Evolutionary conservation across 768 basidiomycete species (phyloP).

Genomic region (Naematelia aurantialba): DNA sequence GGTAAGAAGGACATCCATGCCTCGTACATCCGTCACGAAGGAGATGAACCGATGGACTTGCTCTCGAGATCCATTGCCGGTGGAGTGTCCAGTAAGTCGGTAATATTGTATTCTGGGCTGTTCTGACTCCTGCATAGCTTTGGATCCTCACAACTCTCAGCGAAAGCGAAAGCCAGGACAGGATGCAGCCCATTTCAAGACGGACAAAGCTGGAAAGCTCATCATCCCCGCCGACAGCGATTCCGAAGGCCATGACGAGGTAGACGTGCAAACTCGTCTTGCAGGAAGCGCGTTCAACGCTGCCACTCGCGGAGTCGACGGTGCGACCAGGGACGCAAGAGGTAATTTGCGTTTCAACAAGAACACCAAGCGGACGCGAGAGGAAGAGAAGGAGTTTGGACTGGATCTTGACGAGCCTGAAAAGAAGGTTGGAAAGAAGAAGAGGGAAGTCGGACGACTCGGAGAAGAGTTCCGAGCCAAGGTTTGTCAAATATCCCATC

Average conservation of each 20-base stretch:
- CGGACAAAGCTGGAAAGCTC: conserved; percentile 58
- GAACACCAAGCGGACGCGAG: conserved; percentile 86
- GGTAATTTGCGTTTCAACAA: conserved; percentile 94
- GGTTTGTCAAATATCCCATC: conserved; percentile 56
- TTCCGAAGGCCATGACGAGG: conserved; percentile 54
- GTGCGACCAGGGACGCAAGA: conserved; percentile 75
- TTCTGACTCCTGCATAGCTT: conserved; percentile 5
- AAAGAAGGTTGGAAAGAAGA: conserved; percentile 56
- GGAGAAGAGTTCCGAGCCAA: conserved; percentile 95
- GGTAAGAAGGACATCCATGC: conserved; percentile 46
- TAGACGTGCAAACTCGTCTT: conserved; percentile 4
- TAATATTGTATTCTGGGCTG: not conserved
- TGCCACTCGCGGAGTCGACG: conserved; percentile 76
- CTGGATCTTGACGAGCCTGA: conserved; percentile 68
- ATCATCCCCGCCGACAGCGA: conserved; percentile 46
- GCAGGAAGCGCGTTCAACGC: conserved; percentile 69
- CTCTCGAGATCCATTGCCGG: conserved; percentile 62
- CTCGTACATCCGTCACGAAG: conserved; percentile 73
- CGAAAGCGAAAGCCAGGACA: conserved; percentile 71
- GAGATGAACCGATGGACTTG: conserved; percentile 93
- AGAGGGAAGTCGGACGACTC: conserved; percentile 56
- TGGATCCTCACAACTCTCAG: conserved; percentile 38
- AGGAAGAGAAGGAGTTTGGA: conserved; percentile 63
- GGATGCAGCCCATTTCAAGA: conserved; percentile 81
- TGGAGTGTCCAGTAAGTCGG: conserved; percentile 48